Base-by-base conservation (phyloP, 1,284 basidiomycete genomes). In the Crepidotus sp. region DNA sequence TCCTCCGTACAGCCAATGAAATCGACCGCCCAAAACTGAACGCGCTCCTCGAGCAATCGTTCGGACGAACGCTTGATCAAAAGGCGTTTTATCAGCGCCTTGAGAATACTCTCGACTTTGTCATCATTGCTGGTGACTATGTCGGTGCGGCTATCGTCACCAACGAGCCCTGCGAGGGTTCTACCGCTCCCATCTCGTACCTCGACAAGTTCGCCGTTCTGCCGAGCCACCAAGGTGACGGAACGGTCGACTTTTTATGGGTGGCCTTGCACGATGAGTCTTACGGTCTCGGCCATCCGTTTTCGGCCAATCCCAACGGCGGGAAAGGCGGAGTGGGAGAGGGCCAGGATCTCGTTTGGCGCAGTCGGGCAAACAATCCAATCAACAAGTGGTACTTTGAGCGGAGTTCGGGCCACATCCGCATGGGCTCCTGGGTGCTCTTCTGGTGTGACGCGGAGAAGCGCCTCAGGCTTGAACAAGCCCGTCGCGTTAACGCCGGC, bases 351-450 rank as follows among this genome's bases (percentile, higher is more conserved):
- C 74, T 99, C 45, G 91, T 98, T 22, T 99, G 95, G 95, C 80
- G 96, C 49, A 87, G 82, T 57, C 76, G 96, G 44, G 75, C 82
- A 8, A 77, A 95, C 64, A 99, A 99, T 62, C 93, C 93, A 0
- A 83, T 98, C 44, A 99, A 99, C 66, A 95, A 94, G 64, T 99
- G 96, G 96, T 99, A 99, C 67, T 97, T 92, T 57, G 96, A 99
- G 62, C 80, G 96, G 26, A 87, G 83, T 59, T 89, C 86, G 35
- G 96, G 96, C 7, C 95, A 97, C 63, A 55, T 93, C 27, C 75
- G 87, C 42, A 75, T 90, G 66, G 84, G 80, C 17, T 68, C 74
- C 31, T 98, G 90, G 93, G 82, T 86, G 45, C 67, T 99, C 56
- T 99, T 99, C 67, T 99, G 96, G 96, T 97, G 93, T 62, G 95